Base-by-base conservation (phyloP, 208 protist species). In the Crithidia expoeki region DNA sequence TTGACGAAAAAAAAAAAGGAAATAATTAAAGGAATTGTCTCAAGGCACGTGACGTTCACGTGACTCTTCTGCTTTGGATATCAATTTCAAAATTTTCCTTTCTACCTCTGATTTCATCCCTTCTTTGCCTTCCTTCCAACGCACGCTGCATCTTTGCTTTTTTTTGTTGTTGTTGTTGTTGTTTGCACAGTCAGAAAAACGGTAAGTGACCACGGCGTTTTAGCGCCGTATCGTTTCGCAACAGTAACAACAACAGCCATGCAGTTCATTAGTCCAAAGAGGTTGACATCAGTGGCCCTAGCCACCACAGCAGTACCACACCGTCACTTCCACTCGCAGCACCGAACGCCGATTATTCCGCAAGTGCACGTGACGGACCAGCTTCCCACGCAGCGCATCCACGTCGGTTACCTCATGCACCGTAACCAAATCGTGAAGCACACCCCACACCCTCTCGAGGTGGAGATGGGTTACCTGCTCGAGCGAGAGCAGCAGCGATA, bases 401-500 rank as follows among this genome's bases (percentile, higher is more conserved):
- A 68, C 30, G 90, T 95, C 25, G 90, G 81, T 46, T 93, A 93
- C 61, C 55, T 86, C 7, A 67, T 95, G 23, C 86, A 93, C 38
- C 87, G 90, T 21, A 76, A 83, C 21, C 90, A 84, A 53, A 74
- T 92, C 19, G 87, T 95, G 59, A 93, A 93, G 68, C 86, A 85
- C 74, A 88, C 79, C 1, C 86, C 80, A 11, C 90, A 95, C 61
- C 90, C 90, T 0, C 68, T 95, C 2, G 87, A 95, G 72, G 67
- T 73, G 44, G 84, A 93, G 68, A 87, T 93, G 79, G 49, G 73
- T 52, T 92, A 84, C 55, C 51, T 93, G 12, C 80, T 95, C 2
- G 85, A 95, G 60, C 83, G 88, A 17, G 85, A 95, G 74, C 90
- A 93, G 62, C 81, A 89, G 76, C 86, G 86, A 7, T 95, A 95